phyloP scores from a whole-genome alignment of 345 rosid species.

The Zanthoxylum bungeanum region DNA sequence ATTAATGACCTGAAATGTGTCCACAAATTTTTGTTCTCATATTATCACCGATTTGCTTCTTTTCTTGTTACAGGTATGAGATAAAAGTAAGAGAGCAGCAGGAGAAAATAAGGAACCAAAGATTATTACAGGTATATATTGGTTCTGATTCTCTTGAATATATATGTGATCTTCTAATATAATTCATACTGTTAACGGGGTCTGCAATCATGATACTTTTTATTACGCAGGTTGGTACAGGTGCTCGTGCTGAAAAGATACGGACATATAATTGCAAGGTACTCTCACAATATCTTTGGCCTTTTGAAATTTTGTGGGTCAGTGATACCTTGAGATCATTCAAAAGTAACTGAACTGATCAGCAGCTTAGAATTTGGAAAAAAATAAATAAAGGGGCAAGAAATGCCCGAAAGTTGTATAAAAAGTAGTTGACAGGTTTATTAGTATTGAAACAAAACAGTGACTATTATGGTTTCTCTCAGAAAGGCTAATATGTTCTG shows the following conservation, averaged over 20 bases:
- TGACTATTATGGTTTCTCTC: background rate
- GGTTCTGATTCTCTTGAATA: background rate
- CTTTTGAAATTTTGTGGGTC: background rate
- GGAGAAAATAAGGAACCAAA: constrained; percentile 63
- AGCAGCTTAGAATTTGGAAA: background rate
- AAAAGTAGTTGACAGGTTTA: background rate
- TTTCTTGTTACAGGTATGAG: constrained; percentile 61
- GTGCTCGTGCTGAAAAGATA: constrained; percentile 95
- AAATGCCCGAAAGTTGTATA: background rate
- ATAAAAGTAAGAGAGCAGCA: constrained; percentile 91
- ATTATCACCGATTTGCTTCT: constrained; percentile 5
- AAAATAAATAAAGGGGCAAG: background rate
- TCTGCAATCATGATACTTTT: background rate
- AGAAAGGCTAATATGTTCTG: background rate
- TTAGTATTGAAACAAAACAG: background rate
- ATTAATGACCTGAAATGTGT: background rate
- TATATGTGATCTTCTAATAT: background rate
- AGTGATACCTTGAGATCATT: background rate
- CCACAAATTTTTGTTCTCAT: background rate
- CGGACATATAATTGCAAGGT: constrained; percentile 95
- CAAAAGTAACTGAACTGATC: background rate
- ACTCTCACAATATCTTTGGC: background rate
- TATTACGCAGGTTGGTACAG: constrained; percentile 77
- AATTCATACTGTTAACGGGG: background rate
- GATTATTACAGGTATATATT: constrained; percentile 64